phyloP scores from a whole-genome alignment of 352 stramenopile genomes.

The Phytophthora colocasiae region DNA sequence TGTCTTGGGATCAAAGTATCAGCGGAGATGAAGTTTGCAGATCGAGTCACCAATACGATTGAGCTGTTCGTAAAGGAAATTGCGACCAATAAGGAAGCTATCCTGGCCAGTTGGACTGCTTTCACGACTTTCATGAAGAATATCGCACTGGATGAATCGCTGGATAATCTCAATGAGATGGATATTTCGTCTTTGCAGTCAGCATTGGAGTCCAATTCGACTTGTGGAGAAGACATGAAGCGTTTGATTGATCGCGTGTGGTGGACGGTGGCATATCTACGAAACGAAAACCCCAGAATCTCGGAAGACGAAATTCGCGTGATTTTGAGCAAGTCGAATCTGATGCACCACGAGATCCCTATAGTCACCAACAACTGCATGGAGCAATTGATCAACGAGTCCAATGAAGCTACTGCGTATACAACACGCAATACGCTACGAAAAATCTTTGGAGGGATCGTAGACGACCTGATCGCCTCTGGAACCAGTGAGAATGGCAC shows the following conservation, averaged over 20 bases:
- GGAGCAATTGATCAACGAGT: slow-evolving; percentile 27
- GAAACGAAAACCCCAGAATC: slow-evolving; percentile 28
- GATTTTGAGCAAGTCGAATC: slow-evolving; percentile 42
- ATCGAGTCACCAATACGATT: slow-evolving; percentile 35
- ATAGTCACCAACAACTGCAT: slow-evolving; percentile 45
- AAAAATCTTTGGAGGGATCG: slow-evolving; percentile 49
- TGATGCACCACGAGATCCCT: slow-evolving; percentile 57
- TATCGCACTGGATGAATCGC: slow-evolving; percentile 22
- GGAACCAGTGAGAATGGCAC: slow-evolving; percentile 37
- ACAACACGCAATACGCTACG: slow-evolving; percentile 47
- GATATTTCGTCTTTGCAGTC: slow-evolving; percentile 38
- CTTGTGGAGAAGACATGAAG: slow-evolving; percentile 49
- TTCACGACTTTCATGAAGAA: slow-evolving; percentile 27
- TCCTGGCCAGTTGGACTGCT: slow-evolving; percentile 9
- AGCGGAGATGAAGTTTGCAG: slow-evolving; percentile 20
- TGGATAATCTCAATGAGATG: slow-evolving; percentile 22
- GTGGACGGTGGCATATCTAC: slow-evolving; percentile 42
- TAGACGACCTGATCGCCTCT: slow-evolving; percentile 53
- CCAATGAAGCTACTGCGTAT: slow-evolving; percentile 23
- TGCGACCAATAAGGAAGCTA: slow-evolving; percentile 23
- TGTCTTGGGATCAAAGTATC: slow-evolving; percentile 47
- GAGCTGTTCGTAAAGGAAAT: slow-evolving; percentile 38
- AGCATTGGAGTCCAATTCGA: slow-evolving; percentile 38
- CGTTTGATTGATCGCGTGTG: slow-evolving; percentile 45
- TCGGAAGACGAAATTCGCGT: slow-evolving; percentile 47